Conservation (phyloP, 306 rosid species). For the Castanopsis chinensis region DNA sequence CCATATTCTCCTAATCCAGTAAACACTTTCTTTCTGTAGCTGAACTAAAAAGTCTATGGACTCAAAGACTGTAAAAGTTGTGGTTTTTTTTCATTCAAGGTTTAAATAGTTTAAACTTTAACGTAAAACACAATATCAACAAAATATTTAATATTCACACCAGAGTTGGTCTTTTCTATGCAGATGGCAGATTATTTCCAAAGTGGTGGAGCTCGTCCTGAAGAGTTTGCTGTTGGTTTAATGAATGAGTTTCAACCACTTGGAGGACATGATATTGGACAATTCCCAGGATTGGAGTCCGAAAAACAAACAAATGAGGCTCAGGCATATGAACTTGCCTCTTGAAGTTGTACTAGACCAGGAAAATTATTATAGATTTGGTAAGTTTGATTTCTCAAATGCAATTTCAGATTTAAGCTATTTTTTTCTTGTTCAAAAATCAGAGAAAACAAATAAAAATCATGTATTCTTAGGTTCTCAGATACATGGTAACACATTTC, state of each 20-base stretch:
- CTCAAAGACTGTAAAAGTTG: background rate
- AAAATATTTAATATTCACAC: background rate
- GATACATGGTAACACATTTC: background rate
- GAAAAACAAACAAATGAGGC: constrained; percentile 29
- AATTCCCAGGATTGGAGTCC: constrained; percentile 57
- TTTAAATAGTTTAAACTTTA: background rate
- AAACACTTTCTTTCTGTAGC: background rate
- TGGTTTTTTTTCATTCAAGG: background rate
- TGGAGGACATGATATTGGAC: constrained; percentile 79
- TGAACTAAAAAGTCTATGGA: background rate
- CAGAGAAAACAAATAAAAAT: background rate
- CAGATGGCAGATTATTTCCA: constrained; percentile 83
- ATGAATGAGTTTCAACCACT: constrained; percentile 58
- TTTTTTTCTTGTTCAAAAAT: background rate
- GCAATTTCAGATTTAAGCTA: background rate
- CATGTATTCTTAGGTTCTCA: background rate
- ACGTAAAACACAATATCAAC: background rate
- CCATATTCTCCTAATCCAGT: background rate
- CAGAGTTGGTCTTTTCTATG: constrained; percentile 11
- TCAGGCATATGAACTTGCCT: constrained; percentile 37
- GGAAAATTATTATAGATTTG: background rate
- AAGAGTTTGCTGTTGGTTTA: constrained; percentile 68
- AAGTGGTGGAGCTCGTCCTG: constrained; percentile 36
- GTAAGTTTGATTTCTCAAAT: background rate
- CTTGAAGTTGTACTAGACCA: background rate